These are phyloP conservation scores for Trametes punicea DNA, from an alignment of 768 basidiomycete genomes.

Conservation along the genomic window DNA sequence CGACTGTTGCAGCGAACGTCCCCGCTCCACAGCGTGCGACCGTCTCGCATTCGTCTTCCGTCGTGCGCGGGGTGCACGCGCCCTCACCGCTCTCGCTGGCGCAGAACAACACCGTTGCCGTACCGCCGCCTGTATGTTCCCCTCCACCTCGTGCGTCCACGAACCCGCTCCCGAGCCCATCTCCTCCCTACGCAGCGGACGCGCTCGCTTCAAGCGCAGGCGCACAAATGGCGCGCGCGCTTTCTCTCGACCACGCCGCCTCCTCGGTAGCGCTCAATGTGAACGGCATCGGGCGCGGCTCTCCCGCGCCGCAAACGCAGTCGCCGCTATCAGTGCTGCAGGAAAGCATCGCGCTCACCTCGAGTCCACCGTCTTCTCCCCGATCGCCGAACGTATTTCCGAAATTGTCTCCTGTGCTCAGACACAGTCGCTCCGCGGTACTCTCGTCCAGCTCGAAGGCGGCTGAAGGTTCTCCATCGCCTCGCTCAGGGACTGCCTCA, in stretches of 20 bases:
- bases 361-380: slow-evolving; percentile 21
- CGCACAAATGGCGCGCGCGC: slow-evolving; percentile 7
- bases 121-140: slow-evolving; percentile 17
- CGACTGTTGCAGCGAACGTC: slow-evolving; percentile 15
- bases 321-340: slow-evolving; percentile 14
- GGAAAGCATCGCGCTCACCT: slow-evolving; percentile 6
- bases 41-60: slow-evolving; percentile 25
- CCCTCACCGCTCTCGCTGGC: slow-evolving; percentile 46
- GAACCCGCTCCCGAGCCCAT: slow-evolving; percentile 17
- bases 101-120: slow-evolving; percentile 32
- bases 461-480: slow-evolving; percentile 6
- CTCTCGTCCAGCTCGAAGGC: slow-evolving; percentile 12
- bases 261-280: slow-evolving; percentile 1
- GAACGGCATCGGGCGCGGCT: slow-evolving; percentile 4
- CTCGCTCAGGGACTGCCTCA: slow-evolving; percentile 13
- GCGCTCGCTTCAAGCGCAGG: slow-evolving; percentile 11
- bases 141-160: slow-evolving; percentile 18
- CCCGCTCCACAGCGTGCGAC: slow-evolving; percentile 27
- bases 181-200: slow-evolving; percentile 15
- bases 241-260: slow-evolving; percentile 16
- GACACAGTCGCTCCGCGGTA: slow-evolving; percentile 22
- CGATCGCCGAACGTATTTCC: slow-evolving; percentile 12
- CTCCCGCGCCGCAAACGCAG: slow-evolving; percentile 7
- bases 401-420: slow-evolving; percentile 10
- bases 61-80: slow-evolving; percentile 29